Evolutionary conservation across 331 rosid genomes (phyloP).

Genomic region (Quercus tomentella): DNA sequence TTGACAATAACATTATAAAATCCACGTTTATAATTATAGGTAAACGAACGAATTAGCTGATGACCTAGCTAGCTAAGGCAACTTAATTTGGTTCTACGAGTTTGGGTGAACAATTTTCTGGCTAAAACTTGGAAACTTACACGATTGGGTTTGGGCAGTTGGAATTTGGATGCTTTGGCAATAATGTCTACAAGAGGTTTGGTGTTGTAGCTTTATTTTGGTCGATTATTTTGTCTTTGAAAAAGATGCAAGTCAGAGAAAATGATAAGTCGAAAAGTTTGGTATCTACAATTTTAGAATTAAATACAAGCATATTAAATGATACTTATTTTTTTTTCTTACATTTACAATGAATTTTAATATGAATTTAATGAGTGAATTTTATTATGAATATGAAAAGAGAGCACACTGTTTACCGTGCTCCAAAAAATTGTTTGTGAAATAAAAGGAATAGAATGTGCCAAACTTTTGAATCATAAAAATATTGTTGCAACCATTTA

Average conservation of each 20-base stretch:
- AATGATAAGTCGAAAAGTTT: background rate
- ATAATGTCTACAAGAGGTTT: background rate
- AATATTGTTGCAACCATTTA: background rate
- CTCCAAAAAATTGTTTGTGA: fast-evolving
- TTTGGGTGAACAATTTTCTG: slow-evolving; percentile 13
- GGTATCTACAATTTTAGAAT: background rate
- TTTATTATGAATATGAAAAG: too few relatives aligned
- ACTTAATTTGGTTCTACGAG: background rate
- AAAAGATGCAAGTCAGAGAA: background rate
- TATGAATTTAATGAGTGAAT: too few relatives aligned
- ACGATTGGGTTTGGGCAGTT: background rate
- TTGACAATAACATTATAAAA: background rate
- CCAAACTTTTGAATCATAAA: background rate
- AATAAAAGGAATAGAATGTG: background rate
- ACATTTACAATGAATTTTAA: too few relatives aligned
- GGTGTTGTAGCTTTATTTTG: background rate
- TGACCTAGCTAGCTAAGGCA: too few relatives aligned
- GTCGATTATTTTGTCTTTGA: background rate
- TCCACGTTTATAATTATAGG: background rate
- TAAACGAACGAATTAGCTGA: background rate
- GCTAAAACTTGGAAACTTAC: background rate
- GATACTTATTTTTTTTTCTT: too few relatives aligned
- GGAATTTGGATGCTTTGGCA: background rate
- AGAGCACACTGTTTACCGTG: fast-evolving
- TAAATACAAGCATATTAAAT: background rate